A percentile compares a stretch with the other conserved stretches of the same genome.
Evolutionary conservation across 345 rosid species (phyloP).

Genomic region (Excoecaria cochinchinensis): DNA sequence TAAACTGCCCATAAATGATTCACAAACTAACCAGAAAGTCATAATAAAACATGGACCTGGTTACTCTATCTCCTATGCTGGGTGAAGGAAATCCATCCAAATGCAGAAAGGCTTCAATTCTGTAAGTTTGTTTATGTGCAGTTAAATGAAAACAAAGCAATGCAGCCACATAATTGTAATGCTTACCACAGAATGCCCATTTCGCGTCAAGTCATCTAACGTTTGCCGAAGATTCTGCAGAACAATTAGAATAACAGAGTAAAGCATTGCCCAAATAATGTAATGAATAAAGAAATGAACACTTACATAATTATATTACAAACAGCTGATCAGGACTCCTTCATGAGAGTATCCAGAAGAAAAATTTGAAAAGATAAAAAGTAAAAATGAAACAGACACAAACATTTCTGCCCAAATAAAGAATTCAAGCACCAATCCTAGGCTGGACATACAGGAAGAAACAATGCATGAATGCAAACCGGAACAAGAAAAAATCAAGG

Average conservation of each 20-base stretch:
- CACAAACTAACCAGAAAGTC: background rate
- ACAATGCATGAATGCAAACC: background rate
- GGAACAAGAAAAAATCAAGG: background rate
- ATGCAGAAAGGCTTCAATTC: background rate
- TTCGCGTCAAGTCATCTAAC: constrained; percentile 87
- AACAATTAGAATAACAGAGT: constrained; percentile 10
- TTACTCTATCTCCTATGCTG: background rate
- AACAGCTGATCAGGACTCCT: background rate
- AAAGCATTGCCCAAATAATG: constrained; percentile 12
- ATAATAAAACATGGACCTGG: background rate
- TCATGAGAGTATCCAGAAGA: background rate
- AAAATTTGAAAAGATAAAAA: background rate
- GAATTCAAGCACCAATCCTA: background rate
- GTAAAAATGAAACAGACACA: background rate
- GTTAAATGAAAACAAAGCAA: background rate
- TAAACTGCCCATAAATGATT: background rate
- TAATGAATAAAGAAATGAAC: background rate
- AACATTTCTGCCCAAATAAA: background rate
- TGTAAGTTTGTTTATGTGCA: background rate
- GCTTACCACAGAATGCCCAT: constrained; percentile 89
- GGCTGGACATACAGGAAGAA: background rate
- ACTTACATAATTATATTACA: background rate
- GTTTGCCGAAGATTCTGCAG: constrained; percentile 98
- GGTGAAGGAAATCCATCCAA: background rate
- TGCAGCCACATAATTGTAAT: background rate